A percentile compares a stretch with the other conserved stretches of the same genome.
phyloP scores from a whole-genome alignment of 148 eudicot species.

The Spergularia bocconei region DNA sequence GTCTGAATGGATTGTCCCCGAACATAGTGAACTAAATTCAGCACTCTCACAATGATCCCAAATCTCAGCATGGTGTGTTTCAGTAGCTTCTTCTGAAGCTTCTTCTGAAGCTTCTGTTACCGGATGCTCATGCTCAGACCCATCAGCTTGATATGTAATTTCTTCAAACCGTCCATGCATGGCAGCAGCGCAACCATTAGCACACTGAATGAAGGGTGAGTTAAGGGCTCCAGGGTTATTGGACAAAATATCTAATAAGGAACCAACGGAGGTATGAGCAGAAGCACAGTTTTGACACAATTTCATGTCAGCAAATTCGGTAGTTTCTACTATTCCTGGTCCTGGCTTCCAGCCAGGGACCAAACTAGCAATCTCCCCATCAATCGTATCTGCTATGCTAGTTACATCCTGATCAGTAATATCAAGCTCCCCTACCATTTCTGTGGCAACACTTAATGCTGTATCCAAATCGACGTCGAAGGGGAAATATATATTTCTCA shows the following conservation, averaged over 20 bases:
- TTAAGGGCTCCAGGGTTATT: slow-evolving; percentile 40
- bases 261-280: slow-evolving; percentile 44
- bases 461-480: slow-evolving; percentile 69
- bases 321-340: slow-evolving; percentile 50
- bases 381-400: slow-evolving; percentile 76
- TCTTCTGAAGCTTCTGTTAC: slow-evolving; percentile 26
- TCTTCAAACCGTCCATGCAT: slow-evolving; percentile 87
- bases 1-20: slow-evolving; percentile 33
- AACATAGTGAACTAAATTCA: slow-evolving; percentile 35
- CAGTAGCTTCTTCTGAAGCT: slow-evolving; percentile 25
- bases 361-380: slow-evolving; percentile 58
- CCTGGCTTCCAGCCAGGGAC: slow-evolving; percentile 71
- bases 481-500: slow-evolving; percentile 75
- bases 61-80: slow-evolving; percentile 18
- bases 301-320: slow-evolving; percentile 35
- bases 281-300: slow-evolving; percentile 56
- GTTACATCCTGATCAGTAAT: slow-evolving; percentile 77
- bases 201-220: slow-evolving; percentile 33
- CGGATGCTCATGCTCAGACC: slow-evolving; percentile 31
- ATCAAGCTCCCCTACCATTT: slow-evolving; percentile 83
- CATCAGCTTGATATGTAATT: slow-evolving; percentile 54
- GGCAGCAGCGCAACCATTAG: slow-evolving; percentile 50
- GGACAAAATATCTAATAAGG: slow-evolving; percentile 45
- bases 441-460: slow-evolving; percentile 79
- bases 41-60: slow-evolving; percentile 45